These are phyloP conservation scores for Exophiala mesophila DNA, from an alignment of 2,329 filamentous ascomycete species.

Conservation along the genomic window DNA sequence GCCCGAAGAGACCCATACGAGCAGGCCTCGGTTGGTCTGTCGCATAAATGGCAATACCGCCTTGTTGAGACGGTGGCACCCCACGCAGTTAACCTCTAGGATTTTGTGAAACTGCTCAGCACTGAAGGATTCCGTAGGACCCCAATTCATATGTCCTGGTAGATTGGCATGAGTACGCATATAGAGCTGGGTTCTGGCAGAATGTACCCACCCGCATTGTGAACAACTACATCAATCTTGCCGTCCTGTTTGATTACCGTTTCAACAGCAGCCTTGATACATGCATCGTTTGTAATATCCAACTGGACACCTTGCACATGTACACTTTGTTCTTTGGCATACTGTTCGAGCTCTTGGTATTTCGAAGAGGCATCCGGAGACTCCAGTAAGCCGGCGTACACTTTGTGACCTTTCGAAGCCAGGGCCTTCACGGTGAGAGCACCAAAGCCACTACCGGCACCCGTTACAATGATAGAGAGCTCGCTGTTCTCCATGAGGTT, in stretches of 20 bases:
- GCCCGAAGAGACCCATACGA: conserved; percentile 15
- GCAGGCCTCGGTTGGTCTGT: conserved; percentile 5
- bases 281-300: conserved; percentile 14
- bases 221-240: conserved; percentile 20
- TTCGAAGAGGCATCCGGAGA: not conserved
- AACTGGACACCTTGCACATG: conserved; percentile 5
- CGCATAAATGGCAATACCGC: conserved; percentile 18
- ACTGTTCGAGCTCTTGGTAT: not conserved
- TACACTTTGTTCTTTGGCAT: not conserved
- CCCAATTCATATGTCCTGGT: too few relatives aligned
- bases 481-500: too few relatives aligned
- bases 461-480: conserved; percentile 12
- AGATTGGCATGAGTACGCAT: too few relatives aligned
- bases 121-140: conserved; percentile 20
- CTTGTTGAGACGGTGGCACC: conserved; percentile 14
- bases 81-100: conserved; percentile 18
- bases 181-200: too few relatives aligned
- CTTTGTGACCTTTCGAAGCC: conserved; percentile 15
- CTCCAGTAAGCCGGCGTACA: conserved; percentile 19
- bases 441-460: conserved; percentile 12
- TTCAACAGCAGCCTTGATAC: conserved; percentile 13
- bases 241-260: conserved; percentile 16
- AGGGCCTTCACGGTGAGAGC: conserved; percentile 11
- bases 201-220: conserved; percentile 19
- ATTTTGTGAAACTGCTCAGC: conserved; percentile 14